Percentiles rank a stretch among this genome's conserved stretches.
phyloP scores from a whole-genome alignment of 129 eudicot species.

The Tagetes erecta region DNA sequence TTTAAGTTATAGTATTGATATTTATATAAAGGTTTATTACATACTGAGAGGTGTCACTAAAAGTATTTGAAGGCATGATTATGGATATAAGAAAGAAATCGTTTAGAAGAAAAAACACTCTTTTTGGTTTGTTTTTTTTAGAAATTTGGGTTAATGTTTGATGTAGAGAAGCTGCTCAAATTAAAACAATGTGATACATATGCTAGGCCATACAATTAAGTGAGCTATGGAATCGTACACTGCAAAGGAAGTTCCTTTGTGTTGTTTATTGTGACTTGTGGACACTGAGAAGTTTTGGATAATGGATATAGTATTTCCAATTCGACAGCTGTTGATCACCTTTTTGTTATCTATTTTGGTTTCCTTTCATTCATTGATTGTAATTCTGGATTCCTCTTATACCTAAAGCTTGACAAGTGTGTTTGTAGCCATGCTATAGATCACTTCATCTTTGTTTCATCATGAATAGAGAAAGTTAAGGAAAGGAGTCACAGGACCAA shows the following conservation, averaged over 20 bases:
- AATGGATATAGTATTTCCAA: neutral
- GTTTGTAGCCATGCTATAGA: slow-evolving; percentile 1
- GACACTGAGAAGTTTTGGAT: neutral
- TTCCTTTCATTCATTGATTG: neutral
- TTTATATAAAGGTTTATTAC: neutral
- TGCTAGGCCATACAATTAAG: neutral
- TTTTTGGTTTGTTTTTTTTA: neutral
- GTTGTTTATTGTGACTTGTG: neutral
- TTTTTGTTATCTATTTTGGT: neutral
- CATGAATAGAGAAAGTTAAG: neutral
- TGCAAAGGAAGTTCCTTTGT: neutral
- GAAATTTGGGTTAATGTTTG: neutral
- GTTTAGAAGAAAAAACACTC: neutral
- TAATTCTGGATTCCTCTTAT: neutral
- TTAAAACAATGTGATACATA: neutral
- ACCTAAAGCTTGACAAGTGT: neutral
- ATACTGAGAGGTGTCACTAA: neutral
- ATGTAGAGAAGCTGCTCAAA: neutral
- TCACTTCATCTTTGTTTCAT: slow-evolving; percentile 8
- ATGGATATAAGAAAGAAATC: neutral
- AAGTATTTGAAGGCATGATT: neutral
- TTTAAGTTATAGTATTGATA: too few relatives aligned
- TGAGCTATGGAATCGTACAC: neutral
- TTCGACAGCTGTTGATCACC: neutral
- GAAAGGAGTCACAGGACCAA: neutral